These are phyloP conservation scores for Aspergillus cejpii DNA, from an alignment of 2,329 filamentous ascomycete species.

Conservation along the genomic window DNA sequence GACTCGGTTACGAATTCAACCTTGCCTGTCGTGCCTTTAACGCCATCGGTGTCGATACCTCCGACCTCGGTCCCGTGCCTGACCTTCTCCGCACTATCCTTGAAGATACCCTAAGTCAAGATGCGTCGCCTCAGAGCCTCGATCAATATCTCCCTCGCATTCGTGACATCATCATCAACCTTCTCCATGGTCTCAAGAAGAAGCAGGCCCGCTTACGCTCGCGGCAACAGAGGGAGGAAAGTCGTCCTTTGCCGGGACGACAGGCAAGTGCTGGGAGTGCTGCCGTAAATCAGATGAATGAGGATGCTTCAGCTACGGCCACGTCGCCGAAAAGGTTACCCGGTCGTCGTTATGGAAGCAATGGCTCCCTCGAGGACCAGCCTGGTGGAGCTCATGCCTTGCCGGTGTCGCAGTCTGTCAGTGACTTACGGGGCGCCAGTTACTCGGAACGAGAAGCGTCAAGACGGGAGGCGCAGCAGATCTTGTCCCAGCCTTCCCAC, in stretches of 20 bases:
- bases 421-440: slow-evolving; percentile 24
- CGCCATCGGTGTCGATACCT: slow-evolving; percentile 92
- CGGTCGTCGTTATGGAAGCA: slow-evolving; percentile 35
- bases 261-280: slow-evolving; percentile 46
- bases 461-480: slow-evolving; percentile 35
- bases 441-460: slow-evolving; percentile 38
- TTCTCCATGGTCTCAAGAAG: slow-evolving; percentile 90
- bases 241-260: slow-evolving; percentile 32
- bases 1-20: slow-evolving; percentile 97
- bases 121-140: slow-evolving; percentile 86
- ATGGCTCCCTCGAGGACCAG: slow-evolving; percentile 35
- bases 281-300: slow-evolving; percentile 42
- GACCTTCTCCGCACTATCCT: slow-evolving; percentile 84
- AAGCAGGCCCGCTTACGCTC: slow-evolving; percentile 83
- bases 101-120: slow-evolving; percentile 92
- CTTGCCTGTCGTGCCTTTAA: slow-evolving; percentile 96
- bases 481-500: slow-evolving; percentile 57
- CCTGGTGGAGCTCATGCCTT: slow-evolving; percentile 23
- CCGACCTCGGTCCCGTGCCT: slow-evolving; percentile 89
- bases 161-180: slow-evolving; percentile 95
- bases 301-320: slow-evolving; percentile 30
- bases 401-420: slow-evolving; percentile 20
- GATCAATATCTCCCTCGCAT: slow-evolving; percentile 92
- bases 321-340: slow-evolving; percentile 30
- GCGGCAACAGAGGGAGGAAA: slow-evolving; percentile 48